phyloP scores from a whole-genome alignment of 2,329 filamentous ascomycete genomes.

The Macrophomina tecta region DNA sequence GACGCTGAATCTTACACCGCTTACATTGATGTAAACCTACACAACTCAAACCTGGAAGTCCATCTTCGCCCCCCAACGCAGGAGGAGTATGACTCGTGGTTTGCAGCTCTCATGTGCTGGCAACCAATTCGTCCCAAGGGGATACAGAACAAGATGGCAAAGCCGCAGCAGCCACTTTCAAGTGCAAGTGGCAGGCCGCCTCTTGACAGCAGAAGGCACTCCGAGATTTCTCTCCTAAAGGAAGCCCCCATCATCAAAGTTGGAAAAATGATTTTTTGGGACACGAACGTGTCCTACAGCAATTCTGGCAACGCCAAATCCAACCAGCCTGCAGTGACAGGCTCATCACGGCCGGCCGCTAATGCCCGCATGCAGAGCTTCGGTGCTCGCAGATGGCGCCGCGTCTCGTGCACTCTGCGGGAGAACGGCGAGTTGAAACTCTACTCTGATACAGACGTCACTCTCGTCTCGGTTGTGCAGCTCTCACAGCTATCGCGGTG shows the following conservation, averaged over 20 bases:
- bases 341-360: constrained; percentile 35
- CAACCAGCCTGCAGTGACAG: constrained; percentile 29
- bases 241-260: constrained; percentile 92
- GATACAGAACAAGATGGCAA: constrained; percentile 60
- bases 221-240: constrained; percentile 62
- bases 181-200: constrained; percentile 42
- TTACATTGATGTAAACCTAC: constrained; percentile 58
- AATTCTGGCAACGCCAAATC: constrained; percentile 41
- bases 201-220: constrained; percentile 53
- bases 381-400: constrained; percentile 75
- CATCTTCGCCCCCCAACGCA: constrained; percentile 68
- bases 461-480: constrained; percentile 81
- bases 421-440: constrained; percentile 95
- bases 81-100: constrained; percentile 78
- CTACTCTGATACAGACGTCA: constrained; percentile 82
- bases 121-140: constrained; percentile 72
- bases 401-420: constrained; percentile 89
- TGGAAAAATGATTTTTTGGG: constrained; percentile 74
- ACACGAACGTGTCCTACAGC: constrained; percentile 65
- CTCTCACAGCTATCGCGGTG: constrained; percentile 87
- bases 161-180: constrained; percentile 50
- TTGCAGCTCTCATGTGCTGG: constrained; percentile 81
- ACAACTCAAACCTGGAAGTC: constrained; percentile 64
- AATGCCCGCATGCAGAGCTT: constrained; percentile 61
- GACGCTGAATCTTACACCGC: constrained; percentile 56